phyloP scores from a whole-genome alignment of 2,329 filamentous ascomycete species.

The Sclerotinia nivalis region DNA sequence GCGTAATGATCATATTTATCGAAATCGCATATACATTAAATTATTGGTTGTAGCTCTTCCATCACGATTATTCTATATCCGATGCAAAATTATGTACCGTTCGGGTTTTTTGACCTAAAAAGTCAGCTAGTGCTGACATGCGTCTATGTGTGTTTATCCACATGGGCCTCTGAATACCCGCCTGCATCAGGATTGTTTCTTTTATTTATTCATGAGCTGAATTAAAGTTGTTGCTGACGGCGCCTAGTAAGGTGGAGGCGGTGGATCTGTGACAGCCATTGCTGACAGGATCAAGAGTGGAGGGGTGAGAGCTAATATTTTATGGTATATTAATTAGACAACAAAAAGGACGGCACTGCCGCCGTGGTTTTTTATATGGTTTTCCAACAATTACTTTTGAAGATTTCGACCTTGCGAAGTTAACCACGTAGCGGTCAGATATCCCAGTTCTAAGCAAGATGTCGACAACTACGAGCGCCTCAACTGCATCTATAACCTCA shows the following conservation, averaged over 20 bases:
- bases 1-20: background rate
- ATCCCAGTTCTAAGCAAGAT: background rate
- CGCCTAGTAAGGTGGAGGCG: constrained; percentile 3
- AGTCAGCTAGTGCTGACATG: constrained; percentile 14
- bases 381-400: background rate
- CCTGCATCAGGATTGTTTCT: background rate
- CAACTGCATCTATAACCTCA: background rate
- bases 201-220: background rate
- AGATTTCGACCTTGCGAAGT: background rate
- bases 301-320: background rate
- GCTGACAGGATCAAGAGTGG: constrained; percentile 11
- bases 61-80: background rate
- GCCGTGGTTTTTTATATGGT: background rate
- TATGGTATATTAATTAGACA: background rate
- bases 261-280: background rate
- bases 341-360: constrained; percentile 1
- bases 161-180: background rate
- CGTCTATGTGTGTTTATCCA: background rate
- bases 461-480: background rate
- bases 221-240: background rate
- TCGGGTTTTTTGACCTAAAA: background rate
- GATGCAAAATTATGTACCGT: background rate
- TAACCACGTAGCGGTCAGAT: background rate
- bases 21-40: background rate
- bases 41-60: background rate